Evolutionary conservation across 805 yeast species (phyloP), one percentile per base, ranked within the genome.

Genomic region (Yarrowia phangngaensis): DNA sequence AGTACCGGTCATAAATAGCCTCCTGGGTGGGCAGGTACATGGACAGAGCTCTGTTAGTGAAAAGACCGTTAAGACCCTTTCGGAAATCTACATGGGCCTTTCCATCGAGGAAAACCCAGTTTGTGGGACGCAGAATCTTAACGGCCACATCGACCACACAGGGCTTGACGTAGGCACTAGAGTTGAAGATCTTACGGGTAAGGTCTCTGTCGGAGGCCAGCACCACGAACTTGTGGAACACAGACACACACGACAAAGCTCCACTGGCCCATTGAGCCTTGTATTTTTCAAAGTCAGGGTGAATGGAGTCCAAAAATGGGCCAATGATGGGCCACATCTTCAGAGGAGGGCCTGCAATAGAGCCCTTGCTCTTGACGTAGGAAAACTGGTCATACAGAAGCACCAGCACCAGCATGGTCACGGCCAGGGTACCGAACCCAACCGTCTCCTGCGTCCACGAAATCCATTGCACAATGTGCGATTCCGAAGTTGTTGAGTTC

Each of bases 81-180:
- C 98, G 81, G 70, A 90, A 92, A 67, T 92, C 98, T 52, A 80
- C 79, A 61, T 92, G 98, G 24, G 81, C 94, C 69, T 88, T 88
- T 58, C 98, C 98, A 62, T 92, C 98, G 60, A 88, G 69, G 66
- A 92, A 92, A 27, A 92, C 98, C 98, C 98, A 92, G 72, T 90
- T 92, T 35, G 90, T 74, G 36, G 97, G 97, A 68, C 97, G 80
- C 61, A 92, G 72, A 56, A 92, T 86, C 69, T 92, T 92, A 55
- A 81, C 74, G 15, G 98, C 98, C 49, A 88, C 97, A 64, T 92
- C 98, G 55, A 92, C 98, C 53, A 92, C 95, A 70, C 98, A 92
- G 5, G 98, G 98, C 67, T 88, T 88, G 54, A 88, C 97, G 62
- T 75, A 92, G 38, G 78, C 74, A 29, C 96, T 95, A 14, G 95